Base-by-base conservation (phyloP, 2,329 filamentous ascomycete genomes). In the Mollisiaceae sp. region DNA sequence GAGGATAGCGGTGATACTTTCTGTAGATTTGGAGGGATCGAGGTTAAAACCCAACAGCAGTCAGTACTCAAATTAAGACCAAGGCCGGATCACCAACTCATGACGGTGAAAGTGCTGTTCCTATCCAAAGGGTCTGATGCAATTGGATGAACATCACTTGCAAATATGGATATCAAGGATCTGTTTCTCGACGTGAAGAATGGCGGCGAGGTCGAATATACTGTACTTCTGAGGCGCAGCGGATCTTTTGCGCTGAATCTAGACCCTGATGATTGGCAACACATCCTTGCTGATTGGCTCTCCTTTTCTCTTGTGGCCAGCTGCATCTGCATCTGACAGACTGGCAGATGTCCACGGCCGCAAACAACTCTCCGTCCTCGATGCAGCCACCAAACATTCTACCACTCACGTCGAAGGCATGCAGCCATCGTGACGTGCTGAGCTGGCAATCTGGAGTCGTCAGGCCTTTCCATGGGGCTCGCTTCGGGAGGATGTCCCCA, bases 351-450 rank as follows among this genome's bases (percentile, higher is more conserved):
- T 3, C 11, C n/a, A 24, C 45, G 20, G 5, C 45, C 45, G 24
- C n/a, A 52, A 52, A 52, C 47, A 54, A 11, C 15, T 54, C 50
- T 50, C 6, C 2, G 24, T 1, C 22, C 4, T 9, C 57, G 47
- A 47, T n/a, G 57, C 57, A 59, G 57, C 57, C 57, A 15, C 57
- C 38, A 47, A 59, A 43, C 41, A 43, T 14, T 43, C 38, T 15
- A 20, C 57, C 57, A 43, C 57, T 45, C 39, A 59, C 35, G 14
- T 59, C 11, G 36, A 35, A 45, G n/a, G 32, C 18, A 18, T 32
- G 8, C 50, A 27, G 50, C 50, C 50, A 27, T 32, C 12, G 50
- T 54, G 50, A 24, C 11, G 50, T 27, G 24, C 1, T 9, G n/a
- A n/a, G 32, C 8, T 14, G 22, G 22, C 50, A 11, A 12, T 18